Base-by-base conservation (phyloP, 768 basidiomycete genomes). In the Leucocoprinus birnbaumii region DNA sequence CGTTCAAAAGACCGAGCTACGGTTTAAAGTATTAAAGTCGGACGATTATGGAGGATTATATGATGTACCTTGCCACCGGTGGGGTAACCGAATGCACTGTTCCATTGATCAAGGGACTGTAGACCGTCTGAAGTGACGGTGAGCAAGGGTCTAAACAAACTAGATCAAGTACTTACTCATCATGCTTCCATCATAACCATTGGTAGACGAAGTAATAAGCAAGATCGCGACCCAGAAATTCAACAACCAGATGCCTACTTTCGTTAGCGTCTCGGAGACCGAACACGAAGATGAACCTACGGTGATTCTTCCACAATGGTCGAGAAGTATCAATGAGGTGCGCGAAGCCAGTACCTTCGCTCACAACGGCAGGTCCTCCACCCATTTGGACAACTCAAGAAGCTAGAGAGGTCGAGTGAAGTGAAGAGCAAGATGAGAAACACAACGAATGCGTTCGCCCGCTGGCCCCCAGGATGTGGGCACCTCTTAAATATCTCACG, bases 151-250 rank as follows among this genome's bases (percentile, higher is more conserved):
- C 8, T 4, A n/a, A 2, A 10, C 1, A 5, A 31, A 3, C 24
- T 13, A 14, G 13, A 21, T 19, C 19, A 19, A 19, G 40, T n/a
- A 61, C 70, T 34, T 52, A 71, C 70, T 84, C 83, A 84, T 83
- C 76, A 85, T 77, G 59, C 80, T 82, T 63, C 66, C 68, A 61
- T 84, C 83, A 61, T 80, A 85, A 26, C 84, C 84, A 61, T 80
- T 83, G 2, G 78, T 84, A 5, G 80, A 82, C 14, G 83, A 82
- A 0, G 83, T 85, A 58, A 85, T 80, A 48, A 85, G 71, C 82
- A 83, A 63, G 37, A 84, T 71, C 13, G 73, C 67, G 48, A 85
- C 79, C 81, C 85, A 86, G 8, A 71, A 70, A 57, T 86, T 77
- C 54, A 85, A 73, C 37, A 61, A 19, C 34, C 84, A 72, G 24